A percentile compares a stretch with the other conserved stretches of the same genome.
These are phyloP conservation scores for Heliamphora ciliata DNA, from an alignment of 179 eudicot genomes.

Conservation along the genomic window DNA sequence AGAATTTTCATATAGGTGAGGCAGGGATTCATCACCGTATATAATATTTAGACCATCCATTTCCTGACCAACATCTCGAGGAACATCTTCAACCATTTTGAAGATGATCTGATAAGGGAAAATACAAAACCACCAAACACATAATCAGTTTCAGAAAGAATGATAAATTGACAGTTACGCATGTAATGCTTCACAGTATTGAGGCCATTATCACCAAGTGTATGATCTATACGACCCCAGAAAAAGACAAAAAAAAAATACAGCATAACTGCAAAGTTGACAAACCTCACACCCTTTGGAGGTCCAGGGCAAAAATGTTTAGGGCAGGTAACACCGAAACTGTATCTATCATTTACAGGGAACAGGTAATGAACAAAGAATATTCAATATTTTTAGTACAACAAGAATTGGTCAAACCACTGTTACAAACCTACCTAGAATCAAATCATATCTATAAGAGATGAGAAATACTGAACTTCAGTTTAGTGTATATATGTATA, in stretches of 20 bases:
- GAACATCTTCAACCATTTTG: conserved; percentile 91
- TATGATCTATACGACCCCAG: not conserved
- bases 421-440: not conserved
- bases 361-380: not conserved
- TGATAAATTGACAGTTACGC: not conserved
- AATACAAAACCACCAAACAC: not conserved
- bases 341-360: not conserved
- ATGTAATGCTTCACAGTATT: not conserved
- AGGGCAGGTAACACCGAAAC: not conserved
- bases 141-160: not conserved
- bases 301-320: not conserved
- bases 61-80: conserved; percentile 85
- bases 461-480: too few species aligned
- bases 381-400: not conserved
- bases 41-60: conserved; percentile 67
- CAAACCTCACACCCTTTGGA: not conserved
- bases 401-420: not conserved
- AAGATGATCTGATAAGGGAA: conserved; percentile 59
- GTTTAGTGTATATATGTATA: not conserved
- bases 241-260: not conserved
- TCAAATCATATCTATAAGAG: not conserved
- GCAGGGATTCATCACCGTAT: conserved; percentile 87
- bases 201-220: not conserved
- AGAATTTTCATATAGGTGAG: conserved; percentile 93
- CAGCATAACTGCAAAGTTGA: not conserved